Evolutionary conservation across 208 protist genomes (phyloP), one percentile per base, ranked within the genome.

Genomic region (Tritrichomonas foetus): DNA sequence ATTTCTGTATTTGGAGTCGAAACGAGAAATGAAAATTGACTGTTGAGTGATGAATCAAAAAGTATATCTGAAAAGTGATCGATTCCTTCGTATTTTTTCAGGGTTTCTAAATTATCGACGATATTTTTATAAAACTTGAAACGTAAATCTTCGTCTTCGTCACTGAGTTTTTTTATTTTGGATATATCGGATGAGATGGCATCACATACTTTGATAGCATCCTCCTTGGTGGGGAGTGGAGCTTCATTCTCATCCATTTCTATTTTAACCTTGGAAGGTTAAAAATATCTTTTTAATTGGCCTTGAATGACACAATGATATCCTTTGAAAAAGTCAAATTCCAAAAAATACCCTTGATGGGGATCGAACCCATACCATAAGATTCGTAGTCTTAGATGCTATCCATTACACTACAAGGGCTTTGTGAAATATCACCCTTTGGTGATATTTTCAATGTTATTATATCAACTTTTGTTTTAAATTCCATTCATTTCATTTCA

Each of bases 1-100:
- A 89, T 89, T 89, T 89, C 78, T 39, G 78, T 89, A 57, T 89
- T 47, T 89, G 78, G 78, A 39, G 27, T 61, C 20, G 41, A 57
- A 57, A 89, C 41, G 0, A 89, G 16, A 57, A 36, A 53, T 39
- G 44, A 22, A 61, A 89, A 53, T n/a, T 39, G 27, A 30, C 16
- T 25, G 57, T 53, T 53, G 8, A 89, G 9, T 20, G 44, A 16
- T 39, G 78, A 89, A 57, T 30, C 78, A 89, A 89, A 89, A 8
- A 89, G 39, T 53, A 89, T 39, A 3, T n/a, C 44, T 20, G 41
- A 39, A 89, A 89, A 89, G 2, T 33, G n/a, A 55, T 89, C 78
- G 2, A 89, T 30, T 33, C 47, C 41, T 39, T 44, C 47, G 3
- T 33, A 55, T 33, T 53, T 20, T 89, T 89, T 20, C 8, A 89